A percentile compares a stretch with the other conserved stretches of the same genome.
Conservation (phyloP, 192 early-diverging fungal genomes). For the Backusella circina region DNA sequence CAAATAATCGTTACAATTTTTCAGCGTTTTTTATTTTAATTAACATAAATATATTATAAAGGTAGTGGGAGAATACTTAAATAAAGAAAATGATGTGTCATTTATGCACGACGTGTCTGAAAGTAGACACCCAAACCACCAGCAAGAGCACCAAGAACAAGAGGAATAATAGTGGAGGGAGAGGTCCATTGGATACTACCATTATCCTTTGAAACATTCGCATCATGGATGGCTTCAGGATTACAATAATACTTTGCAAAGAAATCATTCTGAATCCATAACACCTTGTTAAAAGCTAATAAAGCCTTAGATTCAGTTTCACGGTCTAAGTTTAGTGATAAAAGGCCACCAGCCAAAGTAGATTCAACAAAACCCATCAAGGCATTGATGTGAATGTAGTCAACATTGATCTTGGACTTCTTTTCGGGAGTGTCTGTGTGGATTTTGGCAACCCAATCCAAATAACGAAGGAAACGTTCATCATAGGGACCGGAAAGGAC, state of each 20-base stretch:
- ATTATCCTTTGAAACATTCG: background rate
- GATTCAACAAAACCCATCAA: constrained; percentile 66
- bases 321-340: constrained; percentile 49
- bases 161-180: constrained; percentile 6
- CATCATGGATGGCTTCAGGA: background rate
- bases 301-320: constrained; percentile 53
- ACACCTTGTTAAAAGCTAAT: constrained; percentile 73
- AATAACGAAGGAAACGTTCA: constrained; percentile 61
- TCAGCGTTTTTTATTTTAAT: background rate
- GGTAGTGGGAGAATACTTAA: background rate
- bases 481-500: constrained; percentile 50
- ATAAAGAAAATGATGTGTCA: background rate
- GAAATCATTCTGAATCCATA: constrained; percentile 85
- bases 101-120: background rate
- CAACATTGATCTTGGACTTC: constrained; percentile 76
- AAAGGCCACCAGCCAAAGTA: constrained; percentile 49
- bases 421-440: constrained; percentile 73
- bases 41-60: background rate
- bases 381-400: constrained; percentile 79
- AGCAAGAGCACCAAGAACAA: constrained; percentile 10
- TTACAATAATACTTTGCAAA: constrained; percentile 73
- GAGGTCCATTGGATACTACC: background rate
- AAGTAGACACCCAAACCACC: constrained; percentile 7
- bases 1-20: background rate
- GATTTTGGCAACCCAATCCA: constrained; percentile 79